Evolutionary conservation across 2,329 filamentous ascomycete species (phyloP).

Genomic region (Claviceps pazoutovae): DNA sequence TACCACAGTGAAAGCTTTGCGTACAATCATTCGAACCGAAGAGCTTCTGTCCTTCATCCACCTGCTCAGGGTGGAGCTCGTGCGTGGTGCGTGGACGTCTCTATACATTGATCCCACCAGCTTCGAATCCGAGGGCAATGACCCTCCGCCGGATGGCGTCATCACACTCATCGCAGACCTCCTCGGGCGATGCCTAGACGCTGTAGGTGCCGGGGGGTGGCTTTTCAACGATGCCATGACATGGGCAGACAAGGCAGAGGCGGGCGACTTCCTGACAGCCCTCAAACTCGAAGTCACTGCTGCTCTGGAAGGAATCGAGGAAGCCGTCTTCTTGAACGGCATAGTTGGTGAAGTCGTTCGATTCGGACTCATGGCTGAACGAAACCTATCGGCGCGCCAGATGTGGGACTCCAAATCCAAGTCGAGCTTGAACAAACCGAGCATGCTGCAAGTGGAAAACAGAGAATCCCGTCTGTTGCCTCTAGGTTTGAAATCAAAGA

Average conservation of each 20-base stretch:
- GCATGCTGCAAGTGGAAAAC: constrained; percentile 26
- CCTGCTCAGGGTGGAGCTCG: constrained; percentile 57
- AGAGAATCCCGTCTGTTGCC: constrained; percentile 45
- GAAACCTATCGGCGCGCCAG: constrained; percentile 16
- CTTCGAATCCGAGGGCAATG: constrained; percentile 26
- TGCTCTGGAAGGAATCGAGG: constrained; percentile 58
- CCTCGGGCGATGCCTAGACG: constrained; percentile 59
- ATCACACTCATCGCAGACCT: constrained; percentile 60
- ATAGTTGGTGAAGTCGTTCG: constrained; percentile 52
- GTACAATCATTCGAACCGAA: constrained; percentile 47
- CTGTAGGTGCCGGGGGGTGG: constrained; percentile 63
- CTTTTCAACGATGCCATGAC: constrained; percentile 46
- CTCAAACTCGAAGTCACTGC: constrained; percentile 57
- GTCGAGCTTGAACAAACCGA: constrained; percentile 25
- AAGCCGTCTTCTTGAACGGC: constrained; percentile 50
- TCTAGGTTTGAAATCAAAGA: constrained; percentile 53
- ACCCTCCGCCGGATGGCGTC: constrained; percentile 47
- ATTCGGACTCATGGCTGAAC: constrained; percentile 34
- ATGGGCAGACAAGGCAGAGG: constrained; percentile 35
- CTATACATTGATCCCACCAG: constrained; percentile 49
- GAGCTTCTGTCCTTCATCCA: constrained; percentile 61
- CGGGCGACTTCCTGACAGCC: constrained; percentile 49
- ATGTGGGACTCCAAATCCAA: constrained; percentile 14
- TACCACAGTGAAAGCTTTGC: constrained; percentile 48
- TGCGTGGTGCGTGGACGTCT: constrained; percentile 62